Evolutionary conservation across 768 basidiomycete genomes (phyloP), one percentile per base, ranked within the genome.

Genomic region (Boletus vinaceobasis): DNA sequence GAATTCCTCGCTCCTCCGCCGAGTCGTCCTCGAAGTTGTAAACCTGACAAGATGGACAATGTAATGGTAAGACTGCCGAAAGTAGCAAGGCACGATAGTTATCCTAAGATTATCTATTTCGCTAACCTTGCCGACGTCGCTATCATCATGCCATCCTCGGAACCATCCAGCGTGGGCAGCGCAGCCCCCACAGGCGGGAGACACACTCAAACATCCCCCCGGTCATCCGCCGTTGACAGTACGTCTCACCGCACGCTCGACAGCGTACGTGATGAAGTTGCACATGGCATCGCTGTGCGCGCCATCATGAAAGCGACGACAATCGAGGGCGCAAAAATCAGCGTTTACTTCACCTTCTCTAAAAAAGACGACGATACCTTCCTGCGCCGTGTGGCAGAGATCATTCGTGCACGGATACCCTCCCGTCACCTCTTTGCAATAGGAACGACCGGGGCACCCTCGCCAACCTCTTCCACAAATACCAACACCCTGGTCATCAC

Each of bases 291-390:
- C 47, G 85, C 84, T 5, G 66, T 84, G 10, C 77, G 79, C 26
- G 74, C 79, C 2, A 73, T 84, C 55, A 79, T 72, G 35, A 78
- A 79, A 53, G 75, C 81, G 2, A 74, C 79, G 60, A 60, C 60
- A 1, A 57, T 80, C 31, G 82, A 87, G 58, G 81, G 77, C 42
- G 78, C 81, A 14, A 77, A 79, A 48, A 74, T 86, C 47, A 83
- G 84, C 37, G 84, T 90, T 15, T 70, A 79, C 48, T 69, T 86
- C 21, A 82, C 84, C 13, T 77, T 87, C 52, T 77, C 86, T 1
- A 83, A 81, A 55, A 71, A 66, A 26, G 75, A 84, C 51, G 84
- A 86, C 50, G 77, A 80, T 35, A 61, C 71, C 37, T 88, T 87
- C 66, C 70, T 90, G 14, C 71, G 76, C 15, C 74, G 73, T 53